These are phyloP conservation scores for Arxiozyma slooffiae DNA, from an alignment of 1,139 yeast species.

Conservation along the genomic window DNA sequence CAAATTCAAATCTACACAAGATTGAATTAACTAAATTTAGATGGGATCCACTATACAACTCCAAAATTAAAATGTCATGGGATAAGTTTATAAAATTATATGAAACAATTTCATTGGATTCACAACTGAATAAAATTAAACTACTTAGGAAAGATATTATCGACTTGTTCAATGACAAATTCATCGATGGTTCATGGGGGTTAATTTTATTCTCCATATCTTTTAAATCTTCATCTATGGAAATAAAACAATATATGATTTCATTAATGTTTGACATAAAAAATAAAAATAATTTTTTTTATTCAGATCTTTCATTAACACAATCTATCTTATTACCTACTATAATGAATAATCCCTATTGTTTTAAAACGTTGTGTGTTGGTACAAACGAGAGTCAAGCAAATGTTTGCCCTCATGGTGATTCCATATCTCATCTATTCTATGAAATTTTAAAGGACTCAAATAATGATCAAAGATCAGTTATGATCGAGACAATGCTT, in stretches of 20 bases:
- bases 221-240: conserved; percentile 65
- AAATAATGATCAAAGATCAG: conserved; percentile 18
- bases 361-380: conserved; percentile 27
- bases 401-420: conserved; percentile 49
- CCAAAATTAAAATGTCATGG: conserved; percentile 48
- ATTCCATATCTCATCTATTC: conserved; percentile 41
- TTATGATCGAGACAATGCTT: conserved; percentile 33
- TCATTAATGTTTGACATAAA: conserved; percentile 45
- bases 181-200: conserved; percentile 63
- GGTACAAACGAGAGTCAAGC: conserved; percentile 8
- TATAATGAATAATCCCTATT: conserved; percentile 59
- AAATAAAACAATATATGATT: conserved; percentile 59
- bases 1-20: conserved; percentile 18
- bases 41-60: conserved; percentile 37
- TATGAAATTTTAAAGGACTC: conserved; percentile 33
- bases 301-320: conserved; percentile 37
- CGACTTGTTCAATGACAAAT: conserved; percentile 41
- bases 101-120: conserved; percentile 75
- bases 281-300: conserved; percentile 39
- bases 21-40: conserved; percentile 37
- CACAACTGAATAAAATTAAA: conserved; percentile 76
- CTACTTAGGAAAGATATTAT: conserved; percentile 64
- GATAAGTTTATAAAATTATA: conserved; percentile 60
- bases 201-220: conserved; percentile 67
- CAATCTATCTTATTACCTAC: conserved; percentile 50